Evolutionary conservation across 148 eudicot genomes (phyloP).

Genomic region (Fallopia convolvulus): DNA sequence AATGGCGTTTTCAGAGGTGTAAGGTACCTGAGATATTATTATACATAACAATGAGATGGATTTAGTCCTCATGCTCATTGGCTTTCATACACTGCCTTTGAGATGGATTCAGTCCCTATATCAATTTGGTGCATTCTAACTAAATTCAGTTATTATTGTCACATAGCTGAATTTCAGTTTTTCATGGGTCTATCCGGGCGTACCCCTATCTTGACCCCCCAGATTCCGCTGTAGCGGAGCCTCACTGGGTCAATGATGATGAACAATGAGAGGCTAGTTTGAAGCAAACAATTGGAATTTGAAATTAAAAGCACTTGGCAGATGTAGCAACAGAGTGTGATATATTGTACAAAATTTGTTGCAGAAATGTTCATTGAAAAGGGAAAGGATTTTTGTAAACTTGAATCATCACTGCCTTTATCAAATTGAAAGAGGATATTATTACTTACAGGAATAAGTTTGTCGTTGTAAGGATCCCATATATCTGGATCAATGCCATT

Average conservation of each 20-base stretch:
- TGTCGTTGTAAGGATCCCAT: constrained; percentile 94
- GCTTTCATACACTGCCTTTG: too few species aligned
- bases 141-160: too few species aligned
- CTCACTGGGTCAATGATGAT: too few species aligned
- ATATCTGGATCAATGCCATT: constrained; percentile 97
- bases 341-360: not conserved
- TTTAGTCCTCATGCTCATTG: too few species aligned
- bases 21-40: constrained; percentile 46
- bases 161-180: too few species aligned
- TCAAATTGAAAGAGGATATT: constrained; percentile 1
- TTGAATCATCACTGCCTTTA: not conserved
- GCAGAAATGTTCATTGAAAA: not conserved
- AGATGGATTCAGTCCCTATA: too few species aligned
- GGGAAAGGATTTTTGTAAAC: not conserved
- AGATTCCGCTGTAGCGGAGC: too few species aligned
- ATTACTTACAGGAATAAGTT: constrained; percentile 75
- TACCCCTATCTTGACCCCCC: too few species aligned
- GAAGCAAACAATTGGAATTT: not conserved
- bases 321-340: too few species aligned
- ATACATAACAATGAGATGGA: not conserved
- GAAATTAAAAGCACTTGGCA: too few species aligned
- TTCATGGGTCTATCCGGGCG: too few species aligned
- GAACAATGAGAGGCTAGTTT: not conserved
- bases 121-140: too few species aligned
- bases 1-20: constrained; percentile 76